Percentiles rank a stretch among this genome's conserved stretches.
phyloP scores from a whole-genome alignment of 352 stramenopile genomes.

The Hyaloperonospora brassicae region DNA sequence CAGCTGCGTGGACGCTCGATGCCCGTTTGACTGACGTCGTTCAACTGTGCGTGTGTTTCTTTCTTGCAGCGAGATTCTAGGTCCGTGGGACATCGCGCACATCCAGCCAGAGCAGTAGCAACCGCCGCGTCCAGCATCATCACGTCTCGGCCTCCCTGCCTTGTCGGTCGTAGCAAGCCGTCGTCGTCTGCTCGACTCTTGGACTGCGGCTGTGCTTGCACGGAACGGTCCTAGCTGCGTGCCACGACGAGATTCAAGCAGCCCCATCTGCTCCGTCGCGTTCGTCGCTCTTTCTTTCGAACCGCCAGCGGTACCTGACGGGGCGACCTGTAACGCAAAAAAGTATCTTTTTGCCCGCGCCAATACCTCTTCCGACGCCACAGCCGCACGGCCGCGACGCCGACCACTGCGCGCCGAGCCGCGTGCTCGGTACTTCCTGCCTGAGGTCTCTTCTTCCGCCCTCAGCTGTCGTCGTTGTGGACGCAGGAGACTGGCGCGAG shows the following conservation, averaged over 20 bases:
- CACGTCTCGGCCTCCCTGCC: not conserved
- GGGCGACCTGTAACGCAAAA: constrained; percentile 11
- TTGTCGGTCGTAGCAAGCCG: not conserved
- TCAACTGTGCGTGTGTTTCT: constrained; percentile 9
- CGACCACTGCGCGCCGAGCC: not conserved
- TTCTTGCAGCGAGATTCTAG: constrained; percentile 67
- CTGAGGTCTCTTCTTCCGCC: constrained; percentile 11
- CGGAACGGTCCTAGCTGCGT: too few relatives aligned
- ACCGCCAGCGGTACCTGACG: constrained; percentile 11
- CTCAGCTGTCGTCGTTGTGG: constrained; percentile 9
- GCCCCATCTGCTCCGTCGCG: constrained; percentile 15
- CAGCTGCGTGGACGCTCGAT: constrained; percentile 1
- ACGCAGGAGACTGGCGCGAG: constrained; percentile 2
- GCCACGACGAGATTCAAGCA: constrained; percentile 13
- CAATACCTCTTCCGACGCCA: constrained; percentile 18
- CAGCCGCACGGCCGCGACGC: not conserved
- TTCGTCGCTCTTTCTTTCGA: constrained; percentile 34
- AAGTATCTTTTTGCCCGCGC: constrained; percentile 25
- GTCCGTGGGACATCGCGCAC: constrained; percentile 88
- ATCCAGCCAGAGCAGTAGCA: constrained; percentile 55
- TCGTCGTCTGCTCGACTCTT: too few relatives aligned
- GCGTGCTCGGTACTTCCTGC: not conserved
- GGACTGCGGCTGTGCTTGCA: too few relatives aligned
- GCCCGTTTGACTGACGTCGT: constrained; percentile 16
- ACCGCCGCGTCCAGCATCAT: not conserved